phyloP scores from a whole-genome alignment of 768 basidiomycete genomes.

The Lactarius tabidus region DNA sequence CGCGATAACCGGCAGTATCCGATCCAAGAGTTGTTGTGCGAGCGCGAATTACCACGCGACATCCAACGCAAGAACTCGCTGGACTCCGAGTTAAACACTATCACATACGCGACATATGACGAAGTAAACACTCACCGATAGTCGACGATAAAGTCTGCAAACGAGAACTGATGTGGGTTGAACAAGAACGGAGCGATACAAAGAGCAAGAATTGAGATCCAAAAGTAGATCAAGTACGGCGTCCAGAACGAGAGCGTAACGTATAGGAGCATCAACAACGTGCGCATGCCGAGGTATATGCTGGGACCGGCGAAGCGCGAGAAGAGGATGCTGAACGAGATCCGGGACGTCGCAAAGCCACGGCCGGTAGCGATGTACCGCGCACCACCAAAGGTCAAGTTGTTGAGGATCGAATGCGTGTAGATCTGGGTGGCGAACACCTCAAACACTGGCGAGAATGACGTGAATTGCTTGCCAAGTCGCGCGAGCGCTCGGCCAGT shows the following conservation, averaged over 20 bases:
- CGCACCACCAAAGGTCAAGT: conserved; percentile 96
- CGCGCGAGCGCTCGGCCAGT: conserved; percentile 89
- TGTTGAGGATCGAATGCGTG: conserved; percentile 94
- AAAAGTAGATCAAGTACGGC: conserved; percentile 94
- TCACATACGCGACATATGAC: neutral
- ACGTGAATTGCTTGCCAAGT: conserved; percentile 89
- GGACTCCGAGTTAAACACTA: conserved; percentile 9
- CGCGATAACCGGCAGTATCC: conserved; percentile 98
- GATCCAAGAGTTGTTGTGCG: conserved; percentile 98
- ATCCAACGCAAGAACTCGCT: conserved; percentile 99
- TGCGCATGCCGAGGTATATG: conserved; percentile 96
- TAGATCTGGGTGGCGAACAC: conserved; percentile 98
- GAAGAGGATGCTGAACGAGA: conserved; percentile 92
- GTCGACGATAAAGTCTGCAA: conserved; percentile 96
- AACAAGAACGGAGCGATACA: conserved; percentile 97
- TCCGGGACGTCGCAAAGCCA: conserved; percentile 95
- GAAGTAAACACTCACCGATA: conserved; percentile 54
- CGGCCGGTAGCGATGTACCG: conserved; percentile 98
- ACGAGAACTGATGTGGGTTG: conserved; percentile 99
- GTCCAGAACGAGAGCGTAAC: conserved; percentile 92
- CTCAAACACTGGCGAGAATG: conserved; percentile 93
- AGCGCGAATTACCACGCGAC: conserved; percentile 95
- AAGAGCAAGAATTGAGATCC: conserved; percentile 89
- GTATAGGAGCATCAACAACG: conserved; percentile 87
- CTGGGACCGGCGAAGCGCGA: conserved; percentile 98